These are phyloP conservation scores for Hanseniaspora opuntiae DNA, from an alignment of 805 yeast species.

Conservation along the genomic window DNA sequence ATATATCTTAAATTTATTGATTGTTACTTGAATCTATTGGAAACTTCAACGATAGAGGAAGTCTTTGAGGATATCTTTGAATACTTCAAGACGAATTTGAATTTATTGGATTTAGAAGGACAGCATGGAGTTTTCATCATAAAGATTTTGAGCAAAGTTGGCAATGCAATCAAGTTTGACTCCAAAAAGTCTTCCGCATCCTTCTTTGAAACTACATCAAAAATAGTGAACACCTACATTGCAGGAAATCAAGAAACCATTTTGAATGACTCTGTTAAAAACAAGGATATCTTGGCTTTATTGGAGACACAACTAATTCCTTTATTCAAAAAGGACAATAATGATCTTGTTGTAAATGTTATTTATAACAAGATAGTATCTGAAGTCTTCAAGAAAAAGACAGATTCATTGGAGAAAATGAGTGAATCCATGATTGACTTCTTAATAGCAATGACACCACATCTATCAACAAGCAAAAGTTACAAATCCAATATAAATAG, in stretches of 20 bases:
- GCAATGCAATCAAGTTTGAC: background rate
- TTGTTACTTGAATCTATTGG: slow-evolving; percentile 50
- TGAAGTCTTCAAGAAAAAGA: background rate
- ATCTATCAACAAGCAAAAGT: background rate
- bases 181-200: background rate
- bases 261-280: background rate
- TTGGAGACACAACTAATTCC: background rate
- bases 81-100: slow-evolving; percentile 47
- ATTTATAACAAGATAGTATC: background rate
- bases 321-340: slow-evolving; percentile 1
- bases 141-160: background rate
- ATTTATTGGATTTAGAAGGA: slow-evolving; percentile 12
- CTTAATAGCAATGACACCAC: background rate
- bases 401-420: background rate
- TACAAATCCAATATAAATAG: background rate
- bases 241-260: background rate
- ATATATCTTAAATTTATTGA: slow-evolving; percentile 36
- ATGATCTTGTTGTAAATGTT: background rate
- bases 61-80: slow-evolving; percentile 47
- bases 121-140: background rate
- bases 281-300: background rate
- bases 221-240: background rate
- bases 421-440: background rate
- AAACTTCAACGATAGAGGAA: slow-evolving; percentile 67
- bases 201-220: background rate